phyloP scores from a whole-genome alignment of 257 asterid species.

The Craterostigma plantagineum region DNA sequence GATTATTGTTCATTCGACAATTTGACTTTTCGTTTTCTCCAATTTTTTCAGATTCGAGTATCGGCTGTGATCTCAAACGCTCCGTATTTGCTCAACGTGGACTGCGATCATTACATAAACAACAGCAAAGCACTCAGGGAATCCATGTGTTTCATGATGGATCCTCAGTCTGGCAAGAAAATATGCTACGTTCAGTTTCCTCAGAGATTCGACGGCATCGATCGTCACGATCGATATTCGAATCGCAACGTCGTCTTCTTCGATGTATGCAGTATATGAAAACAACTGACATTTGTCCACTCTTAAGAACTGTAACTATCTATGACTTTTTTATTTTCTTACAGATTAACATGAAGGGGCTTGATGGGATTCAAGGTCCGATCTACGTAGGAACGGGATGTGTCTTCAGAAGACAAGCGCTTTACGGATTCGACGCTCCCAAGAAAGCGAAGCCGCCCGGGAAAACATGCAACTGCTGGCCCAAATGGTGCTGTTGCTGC shows the following conservation, averaged over 20 bases:
- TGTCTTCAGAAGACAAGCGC: constrained; percentile 52
- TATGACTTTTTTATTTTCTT: neutral
- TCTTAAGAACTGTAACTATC: too few relatives aligned
- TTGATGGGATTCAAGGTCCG: constrained; percentile 72
- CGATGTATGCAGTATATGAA: constrained; percentile 24
- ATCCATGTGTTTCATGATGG: constrained; percentile 72
- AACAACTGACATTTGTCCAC: too few relatives aligned
- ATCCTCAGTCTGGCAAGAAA: constrained; percentile 48
- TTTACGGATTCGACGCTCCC: constrained; percentile 58
- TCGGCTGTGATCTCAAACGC: constrained; percentile 62
- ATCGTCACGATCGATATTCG: constrained; percentile 44
- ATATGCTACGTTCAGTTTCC: constrained; percentile 69
- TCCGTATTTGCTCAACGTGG: constrained; percentile 53
- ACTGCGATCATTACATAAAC: constrained; percentile 54
- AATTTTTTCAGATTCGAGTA: constrained; percentile 36
- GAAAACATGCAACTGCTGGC: constrained; percentile 45
- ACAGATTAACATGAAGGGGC: constrained; percentile 68
- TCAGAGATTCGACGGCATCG: constrained; percentile 57
- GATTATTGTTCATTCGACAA: constrained; percentile 2
- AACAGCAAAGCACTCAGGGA: constrained; percentile 58
- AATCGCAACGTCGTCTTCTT: constrained; percentile 56
- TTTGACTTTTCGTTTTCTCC: constrained; percentile 1
- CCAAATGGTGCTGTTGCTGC: constrained; percentile 37
- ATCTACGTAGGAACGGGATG: constrained; percentile 65
- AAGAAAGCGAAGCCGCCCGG: constrained; percentile 34